Evolutionary conservation across 495 filamentous ascomycete genomes (phyloP), one percentile per base, ranked within the genome.

Genomic region (Physcia stellaris): DNA sequence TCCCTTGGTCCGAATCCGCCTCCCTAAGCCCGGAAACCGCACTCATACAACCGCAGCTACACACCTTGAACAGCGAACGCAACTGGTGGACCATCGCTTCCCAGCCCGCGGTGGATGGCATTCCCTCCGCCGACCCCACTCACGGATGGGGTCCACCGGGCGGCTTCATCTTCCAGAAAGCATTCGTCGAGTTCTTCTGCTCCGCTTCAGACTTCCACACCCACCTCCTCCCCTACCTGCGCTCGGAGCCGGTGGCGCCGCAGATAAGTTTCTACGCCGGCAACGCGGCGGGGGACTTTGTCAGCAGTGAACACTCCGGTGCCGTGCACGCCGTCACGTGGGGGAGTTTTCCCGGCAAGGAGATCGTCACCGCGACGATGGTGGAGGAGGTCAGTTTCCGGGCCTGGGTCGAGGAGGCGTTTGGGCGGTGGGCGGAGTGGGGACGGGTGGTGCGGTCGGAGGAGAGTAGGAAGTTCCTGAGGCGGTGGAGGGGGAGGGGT

Each of bases 81-180:
- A 83, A 85, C 34, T 94, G 66, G 83, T 95, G 87, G 92, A 93
- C 85, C 3, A 73, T 98, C 10, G 90, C 90, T 17, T 90, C 83
- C n/a, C 90, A 98, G 52, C 90, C 90, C 18, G 86, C 90, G 23
- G 84, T 94, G 18, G 88, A 95, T 50, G 85, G 85, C 23, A 58
- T 86, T 4, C 70, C 68, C 26, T 85, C 77, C 41, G 70, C 70
- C 39, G 74, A 98, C 56, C 57, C 66, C n/a, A 66, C 81, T 37
- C 93, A 94, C 55, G 90, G 90, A 40, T 98, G 90, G 90, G 90
- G 90, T 10, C 90, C 90, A 0, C 74, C 72, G 28, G 76, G 86
- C 45, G 90, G 90, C 2, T 96, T 92, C 56, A 85, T 96, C 35
- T 98, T 94, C 66, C 90, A 98, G 50, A 98, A 98, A 59, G 79